Percentiles rank a stretch among this genome's conserved stretches.
Evolutionary conservation across 306 rosid species (phyloP).

Genomic region (Corylus avellana): DNA sequence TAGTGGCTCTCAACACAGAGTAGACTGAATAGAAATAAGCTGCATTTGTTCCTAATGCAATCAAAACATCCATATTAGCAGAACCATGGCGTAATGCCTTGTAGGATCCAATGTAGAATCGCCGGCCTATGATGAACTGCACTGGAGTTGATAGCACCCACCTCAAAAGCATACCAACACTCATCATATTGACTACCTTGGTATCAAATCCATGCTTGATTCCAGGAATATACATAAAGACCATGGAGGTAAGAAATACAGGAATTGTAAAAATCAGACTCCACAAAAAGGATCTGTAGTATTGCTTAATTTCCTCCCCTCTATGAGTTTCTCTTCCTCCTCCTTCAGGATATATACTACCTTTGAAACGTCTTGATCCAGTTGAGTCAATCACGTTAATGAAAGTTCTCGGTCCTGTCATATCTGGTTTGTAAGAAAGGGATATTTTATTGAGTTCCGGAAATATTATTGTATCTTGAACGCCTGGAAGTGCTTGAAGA

Average conservation of each 20-base stretch:
- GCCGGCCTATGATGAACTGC: slow-evolving; percentile 67
- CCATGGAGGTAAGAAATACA: slow-evolving; percentile 79
- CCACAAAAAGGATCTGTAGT: slow-evolving; percentile 56
- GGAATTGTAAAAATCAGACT: slow-evolving; percentile 66
- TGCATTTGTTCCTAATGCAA: slow-evolving; percentile 82
- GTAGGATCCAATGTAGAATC: slow-evolving; percentile 73
- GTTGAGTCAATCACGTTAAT: slow-evolving; percentile 62
- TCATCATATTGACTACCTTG: slow-evolving; percentile 63
- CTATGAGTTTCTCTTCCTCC: slow-evolving; percentile 48
- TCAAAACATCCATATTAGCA: slow-evolving; percentile 84
- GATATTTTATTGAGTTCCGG: slow-evolving; percentile 43
- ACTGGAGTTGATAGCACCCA: slow-evolving; percentile 73
- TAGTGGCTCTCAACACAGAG: slow-evolving; percentile 57
- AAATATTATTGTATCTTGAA: slow-evolving; percentile 34
- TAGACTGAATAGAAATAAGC: slow-evolving; percentile 88
- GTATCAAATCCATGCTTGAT: slow-evolving; percentile 48
- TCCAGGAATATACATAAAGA: slow-evolving; percentile 70
- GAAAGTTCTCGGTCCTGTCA: slow-evolving; percentile 76
- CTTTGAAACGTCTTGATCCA: slow-evolving; percentile 63
- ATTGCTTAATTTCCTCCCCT: slow-evolving; percentile 52
- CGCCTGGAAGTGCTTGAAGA: slow-evolving; percentile 59
- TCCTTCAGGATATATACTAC: slow-evolving; percentile 53
- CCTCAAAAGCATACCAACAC: slow-evolving; percentile 58
- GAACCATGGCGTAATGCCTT: slow-evolving; percentile 66
- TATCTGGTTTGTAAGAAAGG: slow-evolving; percentile 62